These are phyloP conservation scores for Miamiensis avidus DNA, from an alignment of 169 alveolate genomes.

Conservation along the genomic window DNA sequence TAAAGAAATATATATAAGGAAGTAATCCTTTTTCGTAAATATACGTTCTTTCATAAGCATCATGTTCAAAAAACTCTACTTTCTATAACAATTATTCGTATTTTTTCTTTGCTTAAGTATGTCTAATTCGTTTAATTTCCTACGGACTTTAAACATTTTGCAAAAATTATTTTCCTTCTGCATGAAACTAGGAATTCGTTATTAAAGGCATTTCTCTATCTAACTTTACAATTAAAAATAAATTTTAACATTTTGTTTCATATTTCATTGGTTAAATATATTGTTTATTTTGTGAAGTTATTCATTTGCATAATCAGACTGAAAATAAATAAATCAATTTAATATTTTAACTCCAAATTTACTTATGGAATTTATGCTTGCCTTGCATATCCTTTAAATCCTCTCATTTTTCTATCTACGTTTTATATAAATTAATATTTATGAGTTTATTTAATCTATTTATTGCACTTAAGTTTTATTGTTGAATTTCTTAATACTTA, in stretches of 20 bases:
- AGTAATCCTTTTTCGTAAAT: conserved; percentile 38
- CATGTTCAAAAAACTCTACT: conserved; percentile 14
- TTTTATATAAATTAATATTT: not conserved
- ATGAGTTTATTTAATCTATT: too few species aligned
- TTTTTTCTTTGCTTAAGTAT: not conserved
- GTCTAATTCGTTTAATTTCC: not conserved
- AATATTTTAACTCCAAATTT: too few species aligned
- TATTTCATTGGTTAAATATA: too few species aligned
- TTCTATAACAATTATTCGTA: conserved; percentile 15
- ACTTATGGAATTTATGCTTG: not conserved
- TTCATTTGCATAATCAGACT: too few species aligned
- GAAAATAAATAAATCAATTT: too few species aligned
- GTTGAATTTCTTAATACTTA: too few species aligned
- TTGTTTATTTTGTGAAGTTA: too few species aligned
- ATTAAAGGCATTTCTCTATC: not conserved
- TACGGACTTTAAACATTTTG: not conserved
- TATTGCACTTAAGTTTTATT: too few species aligned
- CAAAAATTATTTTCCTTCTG: not conserved
- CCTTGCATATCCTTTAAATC: not conserved
- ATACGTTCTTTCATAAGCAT: conserved; percentile 9
- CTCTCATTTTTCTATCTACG: not conserved
- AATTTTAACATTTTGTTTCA: not conserved
- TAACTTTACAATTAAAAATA: not conserved
- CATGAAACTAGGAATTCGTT: not conserved
- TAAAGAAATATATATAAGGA: conserved; percentile 69